A percentile compares a stretch with the other conserved stretches of the same genome.
Conservation (phyloP, 2,329 filamentous ascomycete genomes). For the Aspergillus calidoustus region DNA sequence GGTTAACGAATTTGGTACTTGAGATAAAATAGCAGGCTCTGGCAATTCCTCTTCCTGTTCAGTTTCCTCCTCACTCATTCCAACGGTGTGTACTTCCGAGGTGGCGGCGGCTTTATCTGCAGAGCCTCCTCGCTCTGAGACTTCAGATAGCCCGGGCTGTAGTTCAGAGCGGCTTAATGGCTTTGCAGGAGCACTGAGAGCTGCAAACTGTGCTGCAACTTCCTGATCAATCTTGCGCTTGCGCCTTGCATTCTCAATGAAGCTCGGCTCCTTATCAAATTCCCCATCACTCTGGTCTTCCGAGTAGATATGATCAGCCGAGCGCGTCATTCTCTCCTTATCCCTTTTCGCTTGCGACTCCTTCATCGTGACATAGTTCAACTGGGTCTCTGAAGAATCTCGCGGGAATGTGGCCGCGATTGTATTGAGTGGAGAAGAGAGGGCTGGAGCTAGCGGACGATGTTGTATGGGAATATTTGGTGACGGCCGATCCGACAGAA, state of each 20-base stretch:
- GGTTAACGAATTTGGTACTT: slow-evolving; percentile 34
- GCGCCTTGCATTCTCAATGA: slow-evolving; percentile 39
- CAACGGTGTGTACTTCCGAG: slow-evolving; percentile 28
- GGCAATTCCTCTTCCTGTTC: slow-evolving; percentile 50
- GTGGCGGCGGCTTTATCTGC: slow-evolving; percentile 19
- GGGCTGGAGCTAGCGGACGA: slow-evolving; percentile 36
- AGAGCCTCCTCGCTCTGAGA: slow-evolving; percentile 12
- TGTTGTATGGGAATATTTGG: slow-evolving; percentile 52
- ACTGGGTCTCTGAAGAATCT: slow-evolving; percentile 47
- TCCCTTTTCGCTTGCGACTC: slow-evolving; percentile 51
- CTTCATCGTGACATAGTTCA: slow-evolving; percentile 51
- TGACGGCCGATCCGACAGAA: slow-evolving; percentile 53
- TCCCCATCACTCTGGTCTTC: slow-evolving; percentile 47
- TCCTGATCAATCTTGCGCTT: slow-evolving; percentile 41
- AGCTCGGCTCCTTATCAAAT: slow-evolving; percentile 50
- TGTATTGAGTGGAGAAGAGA: slow-evolving; percentile 45
- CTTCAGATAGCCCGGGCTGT: slow-evolving; percentile 3
- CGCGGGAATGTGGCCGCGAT: slow-evolving; percentile 38
- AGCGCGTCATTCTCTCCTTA: slow-evolving; percentile 39
- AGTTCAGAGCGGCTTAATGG: slow-evolving; percentile 20
- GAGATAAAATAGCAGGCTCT: slow-evolving; percentile 34
- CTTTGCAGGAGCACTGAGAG: slow-evolving; percentile 38
- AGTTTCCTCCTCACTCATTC: slow-evolving; percentile 50
- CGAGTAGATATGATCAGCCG: slow-evolving; percentile 39
- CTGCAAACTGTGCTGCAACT: slow-evolving; percentile 41